Evolutionary conservation across 345 rosid genomes (phyloP), one percentile per base, ranked within the genome.

Genomic region (Eucalyptus albens): DNA sequence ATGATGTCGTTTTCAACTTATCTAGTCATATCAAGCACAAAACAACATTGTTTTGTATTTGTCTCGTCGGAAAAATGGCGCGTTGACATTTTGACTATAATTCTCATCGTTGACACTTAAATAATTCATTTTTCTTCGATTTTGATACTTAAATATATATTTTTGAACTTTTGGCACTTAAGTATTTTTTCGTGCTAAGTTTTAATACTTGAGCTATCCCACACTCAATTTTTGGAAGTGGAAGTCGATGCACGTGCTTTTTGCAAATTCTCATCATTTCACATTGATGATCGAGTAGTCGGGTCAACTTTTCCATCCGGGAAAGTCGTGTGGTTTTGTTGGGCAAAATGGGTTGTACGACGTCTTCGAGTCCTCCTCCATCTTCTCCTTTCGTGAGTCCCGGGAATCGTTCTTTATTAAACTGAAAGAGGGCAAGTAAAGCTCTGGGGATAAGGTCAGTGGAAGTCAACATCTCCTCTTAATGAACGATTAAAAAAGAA

Each of bases 41-140:
- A 19, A 53, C 24, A 0, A 19, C 59, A 53, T 53, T 19, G 24
- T 19, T 53, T 53, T 53, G 59, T 53, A 53, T 53, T 53, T 8
- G 0, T 53, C 2, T 53, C 0, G 0, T 53, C 0, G 1, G 24
- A 19, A 53, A 53, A 53, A 53, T 53, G 24, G 0, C 4, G 0
- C 2, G 0, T 19, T 3, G 24, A 19, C 10, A 19, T 53, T 53
- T 53, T 53, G 24, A 1, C 24, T 19, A 8, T 1, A 53, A 53
- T 53, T 53, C 4, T 19, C 0, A 0, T 53, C 1, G 0, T 19
- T 53, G 0, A 0, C 2, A 53, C 2, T 53, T 19, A 19, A 21
- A 53, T 53, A 53, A 53, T 53, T 53, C 0, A 19, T 53, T 53
- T 53, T 53, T 53, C 11, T 53, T 53, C 0, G 2, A 19, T 53